Evolutionary conservation across 1,284 basidiomycete species (phyloP), one percentile per base, ranked within the genome.

Genomic region (Mrakiaceae sp.): DNA sequence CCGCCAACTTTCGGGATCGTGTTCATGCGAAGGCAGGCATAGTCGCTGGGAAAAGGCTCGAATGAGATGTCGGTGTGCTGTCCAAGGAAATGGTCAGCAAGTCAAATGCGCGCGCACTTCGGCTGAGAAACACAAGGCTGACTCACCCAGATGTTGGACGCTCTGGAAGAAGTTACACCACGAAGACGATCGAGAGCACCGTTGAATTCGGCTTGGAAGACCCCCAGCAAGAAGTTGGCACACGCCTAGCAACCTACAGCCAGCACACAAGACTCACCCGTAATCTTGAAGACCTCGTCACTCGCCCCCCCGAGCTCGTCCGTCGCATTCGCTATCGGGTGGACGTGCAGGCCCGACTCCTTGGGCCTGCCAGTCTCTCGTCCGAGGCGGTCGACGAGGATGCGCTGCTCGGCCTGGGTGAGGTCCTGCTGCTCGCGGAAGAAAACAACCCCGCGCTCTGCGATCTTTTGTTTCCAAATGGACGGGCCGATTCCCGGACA

Each of bases 381-480:
- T 3, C 85, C 85, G 16, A 87, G 73, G 39, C 78, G 75, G 48
- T 78, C 73, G 9, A 76, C 79, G 48, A 84, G 77, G 56, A 71
- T 68, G 66, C 78, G 78, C 70, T 82, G 79, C 63, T 82, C 76
- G 6, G 76, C 74, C 7, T 80, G 69, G 3, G 75, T 75, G 62
- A 83, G 67, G 53, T 79, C 76, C 68, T 84, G 86, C 27, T 27
- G 27, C 43, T 80, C 76, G 39, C 81, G 79, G 80, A 88, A 86
- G 76, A 87, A 87, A 42, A 85, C 84, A 57, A 87, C 86, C 9
- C 85, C 85, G 52, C 86, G 83, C 66, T 85, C 81, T 2, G 85
- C 83, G 64, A 27, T 27, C 27, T 27, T 27, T 27, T 27, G 27
- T 27, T 27, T 27, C 27, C 27, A 27, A 27, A 27, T 2, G 27